Conservation (phyloP, 768 basidiomycete species). For the Porphyrellus cyaneotinctus region DNA sequence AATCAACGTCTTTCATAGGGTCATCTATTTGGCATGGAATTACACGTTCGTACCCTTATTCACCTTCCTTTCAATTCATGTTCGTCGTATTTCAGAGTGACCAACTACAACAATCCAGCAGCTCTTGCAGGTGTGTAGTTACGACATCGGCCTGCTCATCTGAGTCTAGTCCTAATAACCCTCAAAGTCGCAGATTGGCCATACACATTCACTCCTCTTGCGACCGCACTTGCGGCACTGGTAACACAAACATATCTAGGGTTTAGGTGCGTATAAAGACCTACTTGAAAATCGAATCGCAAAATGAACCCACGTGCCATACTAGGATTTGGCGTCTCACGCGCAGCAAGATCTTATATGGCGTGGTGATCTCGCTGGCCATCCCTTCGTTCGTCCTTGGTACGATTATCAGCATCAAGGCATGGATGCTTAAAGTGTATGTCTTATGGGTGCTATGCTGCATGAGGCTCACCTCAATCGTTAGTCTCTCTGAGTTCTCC, state of each 20-base stretch:
- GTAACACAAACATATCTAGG: constrained; percentile 47
- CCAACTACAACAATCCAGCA: constrained; percentile 11
- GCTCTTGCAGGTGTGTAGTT: constrained; percentile 4
- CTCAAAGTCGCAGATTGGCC: constrained; percentile 42
- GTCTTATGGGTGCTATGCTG: constrained; percentile 4
- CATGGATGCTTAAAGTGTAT: constrained; percentile 40
- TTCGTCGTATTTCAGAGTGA: not conserved
- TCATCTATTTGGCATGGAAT: constrained; percentile 18
- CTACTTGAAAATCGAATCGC: not conserved
- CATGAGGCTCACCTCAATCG: not conserved
- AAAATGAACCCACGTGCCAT: not conserved
- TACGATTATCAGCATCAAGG: constrained; percentile 39
- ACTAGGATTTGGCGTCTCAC: constrained; percentile 20
- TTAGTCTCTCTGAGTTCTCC: constrained; percentile 35
- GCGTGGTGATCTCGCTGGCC: constrained; percentile 34
- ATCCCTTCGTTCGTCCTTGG: constrained; percentile 41
- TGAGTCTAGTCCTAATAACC: not conserved
- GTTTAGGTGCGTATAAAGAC: constrained; percentile 34
- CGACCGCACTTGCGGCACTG: constrained; percentile 43
- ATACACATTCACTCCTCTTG: constrained; percentile 46
- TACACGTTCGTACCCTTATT: constrained; percentile 8
- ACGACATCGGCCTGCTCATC: not conserved
- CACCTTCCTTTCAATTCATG: not conserved
- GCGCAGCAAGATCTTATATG: constrained; percentile 22
- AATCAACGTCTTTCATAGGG: not conserved